Evolutionary conservation across 1,284 basidiomycete species (phyloP).

Genomic region (Porodaedalea pini): DNA sequence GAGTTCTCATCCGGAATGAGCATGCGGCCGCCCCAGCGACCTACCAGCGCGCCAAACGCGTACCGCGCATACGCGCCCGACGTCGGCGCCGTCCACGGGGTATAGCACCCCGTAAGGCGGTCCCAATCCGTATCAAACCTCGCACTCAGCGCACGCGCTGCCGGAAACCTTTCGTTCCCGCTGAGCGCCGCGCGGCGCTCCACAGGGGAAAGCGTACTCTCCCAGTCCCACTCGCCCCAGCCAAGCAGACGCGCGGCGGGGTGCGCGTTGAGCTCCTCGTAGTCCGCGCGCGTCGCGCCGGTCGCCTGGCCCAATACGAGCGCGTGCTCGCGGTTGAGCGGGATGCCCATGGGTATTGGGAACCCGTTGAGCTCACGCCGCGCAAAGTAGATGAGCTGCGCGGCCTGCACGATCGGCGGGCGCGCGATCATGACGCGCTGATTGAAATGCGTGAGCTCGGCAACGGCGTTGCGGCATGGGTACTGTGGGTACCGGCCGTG

Average conservation of each 20-base stretch:
- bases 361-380: constrained; percentile 50
- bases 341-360: constrained; percentile 43
- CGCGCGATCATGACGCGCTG: constrained; percentile 36
- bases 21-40: constrained; percentile 59
- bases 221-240: constrained; percentile 41
- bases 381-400: constrained; percentile 60
- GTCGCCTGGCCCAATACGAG: constrained; percentile 28
- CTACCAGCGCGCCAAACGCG: constrained; percentile 46
- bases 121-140: constrained; percentile 61
- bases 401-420: constrained; percentile 53
- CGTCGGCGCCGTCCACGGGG: constrained; percentile 37
- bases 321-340: constrained; percentile 43
- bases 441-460: constrained; percentile 39
- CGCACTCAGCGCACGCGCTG: constrained; percentile 27
- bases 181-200: constrained; percentile 22
- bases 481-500: constrained; percentile 60
- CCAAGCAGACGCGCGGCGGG: constrained; percentile 31
- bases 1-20: constrained; percentile 38
- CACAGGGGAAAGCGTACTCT: constrained; percentile 29
- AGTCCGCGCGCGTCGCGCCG: constrained; percentile 55
- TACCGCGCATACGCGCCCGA: constrained; percentile 42
- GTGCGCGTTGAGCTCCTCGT: constrained; percentile 53
- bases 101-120: constrained; percentile 47
- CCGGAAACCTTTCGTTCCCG: constrained; percentile 28
- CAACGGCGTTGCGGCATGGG: constrained; percentile 33